These are phyloP conservation scores for Psophocarpus tetragonolobus DNA, from an alignment of 306 rosid species.

Conservation along the genomic window DNA sequence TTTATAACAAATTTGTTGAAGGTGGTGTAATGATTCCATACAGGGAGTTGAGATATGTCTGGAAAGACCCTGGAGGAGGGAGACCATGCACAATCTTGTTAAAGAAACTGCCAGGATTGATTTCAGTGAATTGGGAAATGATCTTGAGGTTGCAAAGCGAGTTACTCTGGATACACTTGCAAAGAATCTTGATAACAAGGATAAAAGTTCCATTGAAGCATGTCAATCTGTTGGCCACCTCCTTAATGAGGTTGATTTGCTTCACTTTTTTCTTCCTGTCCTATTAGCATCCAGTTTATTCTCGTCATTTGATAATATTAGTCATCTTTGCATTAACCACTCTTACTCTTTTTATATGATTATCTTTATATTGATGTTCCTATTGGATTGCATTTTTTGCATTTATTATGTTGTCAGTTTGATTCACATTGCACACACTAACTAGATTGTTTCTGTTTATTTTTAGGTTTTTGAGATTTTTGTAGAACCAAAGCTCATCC, in stretches of 20 bases:
- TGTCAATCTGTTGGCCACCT: slow-evolving; percentile 83
- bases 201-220: slow-evolving; percentile 67
- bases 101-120: slow-evolving; percentile 75
- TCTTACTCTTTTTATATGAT: slow-evolving; percentile 13
- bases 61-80: slow-evolving; percentile 94
- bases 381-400: background rate
- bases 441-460: slow-evolving; percentile 30
- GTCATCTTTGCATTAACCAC: background rate
- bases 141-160: slow-evolving; percentile 73
- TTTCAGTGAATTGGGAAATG: slow-evolving; percentile 65
- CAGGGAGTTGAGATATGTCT: slow-evolving; percentile 87
- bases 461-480: slow-evolving; percentile 81
- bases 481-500: slow-evolving; percentile 91
- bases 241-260: slow-evolving; percentile 73
- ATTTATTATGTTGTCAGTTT: slow-evolving; percentile 21
- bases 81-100: slow-evolving; percentile 96
- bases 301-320: slow-evolving; percentile 22
- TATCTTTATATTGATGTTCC: background rate
- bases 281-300: slow-evolving; percentile 1
- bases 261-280: slow-evolving; percentile 24
- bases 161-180: slow-evolving; percentile 58
- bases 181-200: slow-evolving; percentile 64
- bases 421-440: slow-evolving; percentile 30
- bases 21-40: slow-evolving; percentile 32
- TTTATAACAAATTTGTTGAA: slow-evolving; percentile 28